These are phyloP conservation scores for Sungouiella blattae DNA, from an alignment of 805 yeast genomes.

Conservation along the genomic window DNA sequence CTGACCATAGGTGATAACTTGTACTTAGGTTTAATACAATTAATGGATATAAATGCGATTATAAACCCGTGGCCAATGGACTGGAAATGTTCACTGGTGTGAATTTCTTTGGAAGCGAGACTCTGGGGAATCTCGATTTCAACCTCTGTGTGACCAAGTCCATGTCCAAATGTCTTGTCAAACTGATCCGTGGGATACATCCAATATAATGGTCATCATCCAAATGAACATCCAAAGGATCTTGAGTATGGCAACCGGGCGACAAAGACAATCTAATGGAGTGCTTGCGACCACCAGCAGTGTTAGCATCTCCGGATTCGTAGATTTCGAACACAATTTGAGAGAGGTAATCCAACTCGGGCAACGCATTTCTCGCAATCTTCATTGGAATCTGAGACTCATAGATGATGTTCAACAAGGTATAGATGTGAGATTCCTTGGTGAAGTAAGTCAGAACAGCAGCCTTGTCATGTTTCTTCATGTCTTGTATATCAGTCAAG, in stretches of 20 bases:
- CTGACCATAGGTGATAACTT: conserved; percentile 1
- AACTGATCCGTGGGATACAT: conserved; percentile 84
- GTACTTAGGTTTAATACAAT: conserved; percentile 8
- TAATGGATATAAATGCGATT: background rate
- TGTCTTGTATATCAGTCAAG: conserved; percentile 70
- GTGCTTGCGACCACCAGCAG: conserved; percentile 71
- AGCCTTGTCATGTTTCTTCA: conserved; percentile 75
- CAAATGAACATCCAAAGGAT: conserved; percentile 93
- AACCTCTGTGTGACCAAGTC: conserved; percentile 81
- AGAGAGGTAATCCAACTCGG: conserved; percentile 92
- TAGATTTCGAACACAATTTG: conserved; percentile 92
- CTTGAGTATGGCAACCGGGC: conserved; percentile 98
- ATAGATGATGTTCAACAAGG: conserved; percentile 83
- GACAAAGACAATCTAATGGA: conserved; percentile 88
- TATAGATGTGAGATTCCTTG: conserved; percentile 94
- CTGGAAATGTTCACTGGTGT: conserved; percentile 86
- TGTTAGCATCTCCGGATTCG: conserved; percentile 65
- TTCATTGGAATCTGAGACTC: conserved; percentile 94
- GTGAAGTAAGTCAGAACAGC: conserved; percentile 90
- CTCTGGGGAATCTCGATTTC: conserved; percentile 78
- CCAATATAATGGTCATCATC: conserved; percentile 96
- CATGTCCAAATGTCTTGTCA: conserved; percentile 91
- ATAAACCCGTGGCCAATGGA: conserved; percentile 37
- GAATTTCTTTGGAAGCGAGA: conserved; percentile 84
- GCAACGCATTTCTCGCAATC: conserved; percentile 90